Evolutionary conservation across 2,329 filamentous ascomycete genomes (phyloP).

Genomic region (Alternaria tenuissima): DNA sequence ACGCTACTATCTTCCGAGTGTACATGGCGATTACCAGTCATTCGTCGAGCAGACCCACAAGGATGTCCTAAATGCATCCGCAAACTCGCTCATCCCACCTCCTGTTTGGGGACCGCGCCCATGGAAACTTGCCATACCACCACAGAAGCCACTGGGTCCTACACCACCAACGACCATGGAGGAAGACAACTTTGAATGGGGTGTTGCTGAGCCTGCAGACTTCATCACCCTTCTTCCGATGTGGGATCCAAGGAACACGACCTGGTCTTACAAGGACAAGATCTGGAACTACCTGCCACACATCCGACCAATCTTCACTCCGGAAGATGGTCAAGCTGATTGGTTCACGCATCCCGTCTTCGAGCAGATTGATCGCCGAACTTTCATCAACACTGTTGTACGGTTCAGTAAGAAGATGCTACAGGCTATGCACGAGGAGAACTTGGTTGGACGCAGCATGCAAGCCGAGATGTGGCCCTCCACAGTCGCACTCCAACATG

Average conservation of each 20-base stretch:
- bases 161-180: slow-evolving; percentile 75
- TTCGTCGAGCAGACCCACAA: slow-evolving; percentile 56
- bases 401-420: slow-evolving; percentile 83
- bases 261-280: slow-evolving; percentile 68
- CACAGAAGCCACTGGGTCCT: slow-evolving; percentile 81
- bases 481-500: slow-evolving; percentile 87
- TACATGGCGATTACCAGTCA: slow-evolving; percentile 60
- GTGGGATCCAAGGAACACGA: slow-evolving; percentile 87
- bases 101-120: slow-evolving; percentile 86
- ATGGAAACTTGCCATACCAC: slow-evolving; percentile 61
- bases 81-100: slow-evolving; percentile 56
- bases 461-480: slow-evolving; percentile 98
- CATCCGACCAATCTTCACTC: slow-evolving; percentile 82
- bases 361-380: slow-evolving; percentile 69
- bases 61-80: slow-evolving; percentile 51
- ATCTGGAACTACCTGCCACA: slow-evolving; percentile 59
- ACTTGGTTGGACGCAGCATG: slow-evolving; percentile 85
- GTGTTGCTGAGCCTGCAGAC: slow-evolving; percentile 88
- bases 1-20: slow-evolving; percentile 63
- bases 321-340: slow-evolving; percentile 73
- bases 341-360: slow-evolving; percentile 62
- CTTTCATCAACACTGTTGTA: slow-evolving; percentile 87
- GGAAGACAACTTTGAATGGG: slow-evolving; percentile 84
- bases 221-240: slow-evolving; percentile 91
- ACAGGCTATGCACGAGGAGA: slow-evolving; percentile 89